phyloP scores from a whole-genome alignment of 2,329 filamentous ascomycete genomes.

The Lachnellula cervina region DNA sequence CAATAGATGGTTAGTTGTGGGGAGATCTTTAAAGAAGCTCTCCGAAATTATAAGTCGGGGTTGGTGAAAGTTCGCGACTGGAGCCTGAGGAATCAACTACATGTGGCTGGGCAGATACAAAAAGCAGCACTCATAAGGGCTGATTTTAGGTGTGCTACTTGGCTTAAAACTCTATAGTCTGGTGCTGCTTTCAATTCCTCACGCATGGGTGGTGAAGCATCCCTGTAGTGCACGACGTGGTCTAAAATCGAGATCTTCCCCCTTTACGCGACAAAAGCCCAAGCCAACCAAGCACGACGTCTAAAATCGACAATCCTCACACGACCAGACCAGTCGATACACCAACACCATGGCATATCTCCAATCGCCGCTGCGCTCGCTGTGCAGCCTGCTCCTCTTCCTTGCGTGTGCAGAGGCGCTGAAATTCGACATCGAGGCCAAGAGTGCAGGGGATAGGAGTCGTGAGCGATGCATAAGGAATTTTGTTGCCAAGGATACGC shows the following conservation, averaged over 20 bases:
- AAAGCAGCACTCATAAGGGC: no score
- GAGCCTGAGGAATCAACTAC: no score
- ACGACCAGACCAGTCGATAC: constrained; percentile 13
- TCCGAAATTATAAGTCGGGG: not conserved
- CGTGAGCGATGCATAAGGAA: constrained; percentile 92
- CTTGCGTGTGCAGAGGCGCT: constrained; percentile 59
- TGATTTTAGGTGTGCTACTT: no score
- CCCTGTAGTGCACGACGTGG: not conserved
- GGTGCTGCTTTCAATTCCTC: no score
- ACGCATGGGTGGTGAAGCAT: no score
- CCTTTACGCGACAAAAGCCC: constrained; percentile 15
- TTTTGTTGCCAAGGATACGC: constrained; percentile 85
- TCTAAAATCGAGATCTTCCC: constrained; percentile 16
- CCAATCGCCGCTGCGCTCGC: constrained; percentile 50
- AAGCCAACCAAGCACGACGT: not conserved
- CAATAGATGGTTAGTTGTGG: not conserved
- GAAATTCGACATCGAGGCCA: constrained; percentile 87
- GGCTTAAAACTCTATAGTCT: no score
- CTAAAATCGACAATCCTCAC: constrained; percentile 6
- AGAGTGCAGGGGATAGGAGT: constrained; percentile 56
- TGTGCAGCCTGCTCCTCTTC: constrained; percentile 55
- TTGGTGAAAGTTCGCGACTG: constrained; percentile 1
- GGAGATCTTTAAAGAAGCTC: not conserved
- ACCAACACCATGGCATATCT: constrained; percentile 46
- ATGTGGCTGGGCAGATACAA: no score